Evolutionary conservation across 306 rosid genomes (phyloP).

Genomic region (Mimosa pudica): DNA sequence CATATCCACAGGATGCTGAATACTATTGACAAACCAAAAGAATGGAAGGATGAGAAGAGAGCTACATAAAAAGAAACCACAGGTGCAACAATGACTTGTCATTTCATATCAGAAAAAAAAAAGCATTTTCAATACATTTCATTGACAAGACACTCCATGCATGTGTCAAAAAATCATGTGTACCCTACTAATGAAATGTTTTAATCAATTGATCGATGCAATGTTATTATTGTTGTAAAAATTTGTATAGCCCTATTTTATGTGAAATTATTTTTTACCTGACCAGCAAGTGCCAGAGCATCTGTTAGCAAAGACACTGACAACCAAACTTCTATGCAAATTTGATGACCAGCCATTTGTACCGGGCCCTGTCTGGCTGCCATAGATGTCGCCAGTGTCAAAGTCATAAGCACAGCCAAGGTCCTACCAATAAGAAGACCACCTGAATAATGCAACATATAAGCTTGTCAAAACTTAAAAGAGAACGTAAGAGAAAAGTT

Average conservation of each 20-base stretch:
- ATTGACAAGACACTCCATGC: not conserved
- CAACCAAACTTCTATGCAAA: constrained; percentile 89
- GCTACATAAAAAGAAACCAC: too few species aligned
- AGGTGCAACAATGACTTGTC: too few species aligned
- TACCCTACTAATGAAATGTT: constrained; percentile 11
- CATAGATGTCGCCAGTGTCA: constrained; percentile 80
- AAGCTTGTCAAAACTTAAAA: not conserved
- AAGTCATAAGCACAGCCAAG: constrained; percentile 74
- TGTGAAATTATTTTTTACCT: constrained; percentile 54
- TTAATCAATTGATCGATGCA: constrained; percentile 8
- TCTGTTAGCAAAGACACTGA: constrained; percentile 88
- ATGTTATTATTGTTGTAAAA: constrained; percentile 23
- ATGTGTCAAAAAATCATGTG: constrained; percentile 19
- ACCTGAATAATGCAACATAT: constrained; percentile 50
- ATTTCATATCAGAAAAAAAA: too few species aligned
- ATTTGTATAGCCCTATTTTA: constrained; percentile 9
- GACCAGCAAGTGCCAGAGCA: constrained; percentile 95
- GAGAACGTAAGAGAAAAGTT: not conserved
- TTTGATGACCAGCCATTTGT: constrained; percentile 94
- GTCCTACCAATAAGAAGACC: constrained; percentile 87
- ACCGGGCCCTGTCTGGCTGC: constrained; percentile 90
- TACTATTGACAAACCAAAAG: too few species aligned
- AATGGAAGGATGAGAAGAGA: too few species aligned
- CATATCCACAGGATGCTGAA: too few species aligned
- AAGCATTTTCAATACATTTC: too few species aligned